Percentiles rank a stretch among this genome's conserved stretches.
Conservation (phyloP, 768 basidiomycete genomes). For the Podaxis pistillaris region DNA sequence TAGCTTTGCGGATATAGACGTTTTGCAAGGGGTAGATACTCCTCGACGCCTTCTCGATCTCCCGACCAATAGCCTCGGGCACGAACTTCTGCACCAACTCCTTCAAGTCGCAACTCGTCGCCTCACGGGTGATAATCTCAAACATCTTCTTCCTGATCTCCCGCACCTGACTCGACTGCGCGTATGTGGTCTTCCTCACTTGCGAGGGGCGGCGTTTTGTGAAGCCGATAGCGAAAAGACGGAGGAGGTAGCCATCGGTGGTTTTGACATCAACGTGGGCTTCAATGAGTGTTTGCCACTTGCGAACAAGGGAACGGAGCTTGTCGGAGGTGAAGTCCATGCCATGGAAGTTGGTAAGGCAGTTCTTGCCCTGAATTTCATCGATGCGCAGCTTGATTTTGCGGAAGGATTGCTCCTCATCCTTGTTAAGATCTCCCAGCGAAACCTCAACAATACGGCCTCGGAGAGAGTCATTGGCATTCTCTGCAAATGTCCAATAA, state of each 20-base stretch:
- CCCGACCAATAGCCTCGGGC: constrained; percentile 97
- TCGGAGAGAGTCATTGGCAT: constrained; percentile 97
- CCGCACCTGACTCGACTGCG: constrained; percentile 89
- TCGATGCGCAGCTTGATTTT: constrained; percentile 99
- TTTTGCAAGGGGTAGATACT: constrained; percentile 99
- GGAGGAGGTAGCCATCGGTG: constrained; percentile 98
- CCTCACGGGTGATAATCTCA: constrained; percentile 96
- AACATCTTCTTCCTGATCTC: constrained; percentile 99
- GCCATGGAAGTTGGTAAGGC: constrained; percentile 99
- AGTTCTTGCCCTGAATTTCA: constrained; percentile 97
- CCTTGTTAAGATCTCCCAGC: constrained; percentile 97
- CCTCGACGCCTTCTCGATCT: constrained; percentile 97
- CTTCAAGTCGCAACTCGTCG: constrained; percentile 94
- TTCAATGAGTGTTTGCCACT: constrained; percentile 99
- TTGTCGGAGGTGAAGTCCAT: constrained; percentile 99
- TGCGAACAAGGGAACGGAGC: constrained; percentile 98
- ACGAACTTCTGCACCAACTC: constrained; percentile 98
- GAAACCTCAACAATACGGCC: constrained; percentile 96
- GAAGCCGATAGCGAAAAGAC: constrained; percentile 98
- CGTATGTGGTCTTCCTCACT: constrained; percentile 99
- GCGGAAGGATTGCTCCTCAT: constrained; percentile 99
- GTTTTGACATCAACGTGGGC: constrained; percentile 99
- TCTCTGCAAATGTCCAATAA: constrained; percentile 56
- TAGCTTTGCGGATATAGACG: constrained; percentile 98
- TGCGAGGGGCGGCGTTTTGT: constrained; percentile 95